These are phyloP conservation scores for Trypanosomatidae sp. DNA, from an alignment of 208 protist genomes.

Conservation along the genomic window DNA sequence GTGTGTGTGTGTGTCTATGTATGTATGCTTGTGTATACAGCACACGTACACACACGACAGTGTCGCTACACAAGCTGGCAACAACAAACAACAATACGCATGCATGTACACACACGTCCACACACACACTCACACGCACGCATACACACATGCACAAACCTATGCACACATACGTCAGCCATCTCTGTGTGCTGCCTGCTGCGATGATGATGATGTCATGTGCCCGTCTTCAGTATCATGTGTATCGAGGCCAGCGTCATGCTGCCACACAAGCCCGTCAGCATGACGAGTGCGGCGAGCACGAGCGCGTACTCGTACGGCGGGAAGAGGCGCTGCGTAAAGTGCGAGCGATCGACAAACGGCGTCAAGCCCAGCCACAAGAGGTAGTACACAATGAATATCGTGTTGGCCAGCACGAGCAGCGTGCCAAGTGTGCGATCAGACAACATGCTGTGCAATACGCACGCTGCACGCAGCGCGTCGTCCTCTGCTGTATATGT, in stretches of 20 bases:
- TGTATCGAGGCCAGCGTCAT: conserved; percentile 42
- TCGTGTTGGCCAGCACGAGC: conserved; percentile 24
- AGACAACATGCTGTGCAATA: conserved; percentile 30
- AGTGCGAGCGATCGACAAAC: conserved; percentile 67
- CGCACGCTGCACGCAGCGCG: background rate
- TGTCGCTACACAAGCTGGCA: no score
- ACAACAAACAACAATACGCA: no score
- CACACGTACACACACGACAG: no score
- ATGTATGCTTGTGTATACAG: no score
- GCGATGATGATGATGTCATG: no score
- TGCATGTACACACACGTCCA: no score
- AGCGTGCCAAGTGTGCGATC: conserved; percentile 54
- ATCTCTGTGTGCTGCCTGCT: background rate
- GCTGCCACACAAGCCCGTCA: conserved; percentile 12
- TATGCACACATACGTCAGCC: background rate
- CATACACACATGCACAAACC: no score
- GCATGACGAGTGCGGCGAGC: conserved; percentile 36
- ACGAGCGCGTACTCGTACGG: conserved; percentile 64
- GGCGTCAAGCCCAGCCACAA: conserved; percentile 75
- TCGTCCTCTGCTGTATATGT: background rate
- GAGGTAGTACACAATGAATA: conserved; percentile 59
- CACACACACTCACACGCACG: no score
- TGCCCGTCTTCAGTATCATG: conserved; percentile 36
- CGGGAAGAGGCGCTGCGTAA: conserved; percentile 61
- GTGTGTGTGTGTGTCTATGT: no score